Conservation (phyloP, 495 filamentous ascomycete genomes). For the Penicillium robsamsonii region DNA sequence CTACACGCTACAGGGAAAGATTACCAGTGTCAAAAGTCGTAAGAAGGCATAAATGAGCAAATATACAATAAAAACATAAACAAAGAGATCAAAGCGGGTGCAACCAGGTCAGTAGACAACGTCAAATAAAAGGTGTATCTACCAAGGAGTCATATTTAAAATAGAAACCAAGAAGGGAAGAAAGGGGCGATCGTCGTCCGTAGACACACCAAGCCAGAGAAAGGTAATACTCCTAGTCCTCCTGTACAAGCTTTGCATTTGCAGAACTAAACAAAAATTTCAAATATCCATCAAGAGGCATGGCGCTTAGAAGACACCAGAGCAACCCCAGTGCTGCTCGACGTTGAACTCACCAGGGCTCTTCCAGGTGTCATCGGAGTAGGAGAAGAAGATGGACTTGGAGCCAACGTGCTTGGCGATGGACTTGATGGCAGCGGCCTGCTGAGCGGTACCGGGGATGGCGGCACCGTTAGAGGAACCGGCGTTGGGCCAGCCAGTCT, state of each 20-base stretch:
- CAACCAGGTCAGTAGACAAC: slow-evolving; percentile 37
- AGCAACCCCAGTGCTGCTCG: slow-evolving; percentile 77
- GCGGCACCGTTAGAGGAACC: slow-evolving; percentile 71
- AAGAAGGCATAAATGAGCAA: slow-evolving; percentile 29
- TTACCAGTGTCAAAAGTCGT: slow-evolving; percentile 21
- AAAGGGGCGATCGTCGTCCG: slow-evolving; percentile 1
- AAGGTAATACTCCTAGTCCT: slow-evolving; percentile 31
- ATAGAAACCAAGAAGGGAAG: slow-evolving; percentile 23
- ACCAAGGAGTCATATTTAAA: slow-evolving; percentile 34
- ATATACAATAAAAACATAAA: slow-evolving; percentile 29
- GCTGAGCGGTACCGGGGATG: slow-evolving; percentile 62
- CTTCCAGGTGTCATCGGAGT: slow-evolving; percentile 82
- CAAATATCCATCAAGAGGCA: slow-evolving; percentile 20
- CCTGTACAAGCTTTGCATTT: slow-evolving; percentile 36
- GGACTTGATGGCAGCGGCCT: slow-evolving; percentile 65
- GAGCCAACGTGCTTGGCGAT: slow-evolving; percentile 58
- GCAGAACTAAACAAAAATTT: slow-evolving; percentile 18
- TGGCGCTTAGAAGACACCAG: slow-evolving; percentile 47
- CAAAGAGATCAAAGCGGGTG: slow-evolving; percentile 31
- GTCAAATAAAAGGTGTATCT: slow-evolving; percentile 41
- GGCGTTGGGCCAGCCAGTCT: slow-evolving; percentile 84
- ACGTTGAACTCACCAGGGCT: slow-evolving; percentile 61
- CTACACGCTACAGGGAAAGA: slow-evolving; percentile 12
- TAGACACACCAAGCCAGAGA: slow-evolving; percentile 16
- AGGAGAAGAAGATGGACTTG: slow-evolving; percentile 76